Base-by-base conservation (phyloP, 108 stramenopile genomes). In the Hondaea fermentalgiana region DNA sequence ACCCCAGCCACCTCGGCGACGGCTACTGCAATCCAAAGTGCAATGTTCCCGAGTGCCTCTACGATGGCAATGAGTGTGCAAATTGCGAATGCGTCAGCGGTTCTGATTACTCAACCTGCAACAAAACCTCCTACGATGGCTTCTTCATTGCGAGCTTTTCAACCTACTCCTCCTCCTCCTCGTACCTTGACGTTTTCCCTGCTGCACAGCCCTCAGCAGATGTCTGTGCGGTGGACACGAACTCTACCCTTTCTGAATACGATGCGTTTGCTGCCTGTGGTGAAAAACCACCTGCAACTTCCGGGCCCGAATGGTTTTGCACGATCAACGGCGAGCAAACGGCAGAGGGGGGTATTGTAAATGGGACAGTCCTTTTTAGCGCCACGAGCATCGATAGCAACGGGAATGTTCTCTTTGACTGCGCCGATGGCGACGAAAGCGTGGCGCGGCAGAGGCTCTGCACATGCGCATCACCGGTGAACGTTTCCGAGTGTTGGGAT, bases 11-110 rank as follows among this genome's bases (percentile, higher is more conserved):
- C 28, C 17, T 83, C 4, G 76, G 76, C 45, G 51, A 83, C 51
- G 76, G 76, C 19, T 83, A 53, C 76, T 83, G 76, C 76, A 83
- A 83, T 83, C 76, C 76, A 23, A 23, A 53, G n/a, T 83, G 76
- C n/a, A 83, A 83, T 23, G 51, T 83, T 12, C 49, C 76, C 0
- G 76, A 83, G 51, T 83, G 76, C 76, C 51, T 83, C 25, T 83
- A 83, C 51, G 76, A 83, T 23, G 76, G 76, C 19, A 83, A 83
- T 35, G 76, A 83, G 45, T 83, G 76, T 23, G 76, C 76, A 6
- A 47, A 53, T 23, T 83, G 76, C 51, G 76, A 47, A 12, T 83
- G 76, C 51, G 45, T 83, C 45, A 21, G 14, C n/a, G 76, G 76
- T 1, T 19, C 45, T 35, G 76, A 83, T 45, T 83, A n/a, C 49